These are phyloP conservation scores for Leccinum fibrillosum DNA, from an alignment of 768 basidiomycete genomes.

Conservation along the genomic window DNA sequence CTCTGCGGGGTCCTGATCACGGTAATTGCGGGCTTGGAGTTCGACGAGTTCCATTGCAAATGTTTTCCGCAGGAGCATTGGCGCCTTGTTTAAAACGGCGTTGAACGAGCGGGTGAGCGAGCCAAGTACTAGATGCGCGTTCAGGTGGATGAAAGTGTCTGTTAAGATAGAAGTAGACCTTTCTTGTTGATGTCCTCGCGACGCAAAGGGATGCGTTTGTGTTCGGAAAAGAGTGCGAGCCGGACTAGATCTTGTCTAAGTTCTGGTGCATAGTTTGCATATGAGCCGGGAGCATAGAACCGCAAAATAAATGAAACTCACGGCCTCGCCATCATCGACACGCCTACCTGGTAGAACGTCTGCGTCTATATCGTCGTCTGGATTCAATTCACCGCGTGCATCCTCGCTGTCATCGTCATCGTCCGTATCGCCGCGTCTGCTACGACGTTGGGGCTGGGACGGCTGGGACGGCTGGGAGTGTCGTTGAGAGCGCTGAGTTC, in stretches of 20 bases:
- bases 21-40: too few species aligned
- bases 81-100: too few species aligned
- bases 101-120: too few species aligned
- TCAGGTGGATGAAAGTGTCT: too few species aligned
- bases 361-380: slow-evolving; percentile 30
- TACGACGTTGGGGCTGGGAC: slow-evolving; percentile 28
- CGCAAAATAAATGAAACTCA: background rate
- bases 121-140: too few species aligned
- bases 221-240: slow-evolving; percentile 44
- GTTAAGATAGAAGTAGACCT: too few species aligned
- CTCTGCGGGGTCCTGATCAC: too few species aligned
- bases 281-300: background rate
- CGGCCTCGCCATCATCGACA: slow-evolving; percentile 17
- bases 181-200: too few species aligned
- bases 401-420: slow-evolving; percentile 37
- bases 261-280: slow-evolving; percentile 44
- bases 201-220: too few species aligned
- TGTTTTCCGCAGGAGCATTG: too few species aligned
- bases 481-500: slow-evolving; percentile 39
- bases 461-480: slow-evolving; percentile 8
- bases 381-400: slow-evolving; percentile 18
- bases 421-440: slow-evolving; percentile 22
- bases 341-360: slow-evolving; percentile 30
- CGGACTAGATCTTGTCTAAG: slow-evolving; percentile 35
- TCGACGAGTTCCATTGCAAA: too few species aligned